Percentiles rank a stretch among this genome's conserved stretches.
phyloP scores from a whole-genome alignment of 768 basidiomycete species.

The Pleurotus giganteus region DNA sequence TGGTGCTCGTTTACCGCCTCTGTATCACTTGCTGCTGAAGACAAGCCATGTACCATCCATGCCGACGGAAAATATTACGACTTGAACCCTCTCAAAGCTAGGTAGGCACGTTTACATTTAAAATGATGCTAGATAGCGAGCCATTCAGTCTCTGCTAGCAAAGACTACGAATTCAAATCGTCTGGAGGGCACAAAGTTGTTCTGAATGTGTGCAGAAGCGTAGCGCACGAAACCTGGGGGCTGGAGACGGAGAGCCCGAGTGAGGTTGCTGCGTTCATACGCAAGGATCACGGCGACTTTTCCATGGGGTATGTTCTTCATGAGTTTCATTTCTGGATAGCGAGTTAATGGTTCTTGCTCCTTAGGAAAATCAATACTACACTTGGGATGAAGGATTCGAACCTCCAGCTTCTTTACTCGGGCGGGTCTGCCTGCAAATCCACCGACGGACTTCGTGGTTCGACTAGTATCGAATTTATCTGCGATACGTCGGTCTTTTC shows the following conservation, averaged over 20 bases:
- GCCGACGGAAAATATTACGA: constrained; percentile 63
- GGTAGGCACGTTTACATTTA: constrained; percentile 34
- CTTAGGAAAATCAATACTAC: constrained; percentile 63
- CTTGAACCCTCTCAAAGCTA: constrained; percentile 57
- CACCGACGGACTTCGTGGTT: constrained; percentile 42
- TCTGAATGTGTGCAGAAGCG: constrained; percentile 65
- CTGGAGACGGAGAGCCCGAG: constrained; percentile 47
- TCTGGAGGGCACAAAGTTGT: constrained; percentile 43
- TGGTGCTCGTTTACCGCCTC: not conserved
- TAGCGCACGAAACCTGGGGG: constrained; percentile 58
- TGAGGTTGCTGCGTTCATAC: constrained; percentile 62
- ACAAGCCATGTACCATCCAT: constrained; percentile 62
- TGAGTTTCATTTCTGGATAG: not conserved
- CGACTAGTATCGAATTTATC: constrained; percentile 71
- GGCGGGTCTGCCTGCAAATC: constrained; percentile 55
- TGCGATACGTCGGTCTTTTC: constrained; percentile 69
- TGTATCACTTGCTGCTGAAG: constrained; percentile 21
- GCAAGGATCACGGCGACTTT: constrained; percentile 64
- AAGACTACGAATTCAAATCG: constrained; percentile 59
- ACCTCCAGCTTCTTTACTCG: constrained; percentile 50
- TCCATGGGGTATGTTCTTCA: constrained; percentile 59
- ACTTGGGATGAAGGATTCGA: constrained; percentile 52
- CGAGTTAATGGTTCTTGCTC: not conserved
- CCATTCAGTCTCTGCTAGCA: constrained; percentile 37
- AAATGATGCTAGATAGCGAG: constrained; percentile 4